Evolutionary conservation across 176 grass and related monocot species (phyloP).

Genomic region (Alopecurus myosuroides): DNA sequence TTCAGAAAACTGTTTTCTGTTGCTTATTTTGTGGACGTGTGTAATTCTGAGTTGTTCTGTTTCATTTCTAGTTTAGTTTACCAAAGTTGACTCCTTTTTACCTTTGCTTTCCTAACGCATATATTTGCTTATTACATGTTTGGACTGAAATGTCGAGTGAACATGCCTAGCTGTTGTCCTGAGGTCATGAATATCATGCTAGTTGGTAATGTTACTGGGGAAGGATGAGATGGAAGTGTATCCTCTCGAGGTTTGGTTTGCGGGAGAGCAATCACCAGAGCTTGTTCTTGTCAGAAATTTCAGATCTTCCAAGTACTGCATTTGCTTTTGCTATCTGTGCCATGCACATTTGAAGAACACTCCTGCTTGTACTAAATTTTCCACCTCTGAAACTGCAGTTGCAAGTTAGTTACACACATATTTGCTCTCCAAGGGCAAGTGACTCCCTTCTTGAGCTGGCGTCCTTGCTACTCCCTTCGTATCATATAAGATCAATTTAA

Average conservation of each 20-base stretch:
- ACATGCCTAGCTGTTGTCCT: neutral
- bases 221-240: no score
- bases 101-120: neutral
- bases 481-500: no score
- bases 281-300: neutral
- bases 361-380: no score
- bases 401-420: no score
- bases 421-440: no score
- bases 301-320: neutral
- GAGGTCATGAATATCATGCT: constrained; percentile 66
- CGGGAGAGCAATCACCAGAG: no score
- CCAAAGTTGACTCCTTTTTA: neutral
- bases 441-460: no score
- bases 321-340: neutral
- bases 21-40: neutral
- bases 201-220: no score
- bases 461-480: no score
- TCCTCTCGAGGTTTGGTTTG: no score
- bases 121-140: neutral
- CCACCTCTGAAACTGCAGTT: no score
- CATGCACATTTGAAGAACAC: neutral
- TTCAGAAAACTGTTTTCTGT: neutral
- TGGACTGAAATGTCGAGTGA: neutral
- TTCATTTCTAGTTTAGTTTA: neutral
- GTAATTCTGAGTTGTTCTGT: neutral